Base-by-base conservation (phyloP, 352 stramenopile species). In the Globisporangium paroecandrum region DNA sequence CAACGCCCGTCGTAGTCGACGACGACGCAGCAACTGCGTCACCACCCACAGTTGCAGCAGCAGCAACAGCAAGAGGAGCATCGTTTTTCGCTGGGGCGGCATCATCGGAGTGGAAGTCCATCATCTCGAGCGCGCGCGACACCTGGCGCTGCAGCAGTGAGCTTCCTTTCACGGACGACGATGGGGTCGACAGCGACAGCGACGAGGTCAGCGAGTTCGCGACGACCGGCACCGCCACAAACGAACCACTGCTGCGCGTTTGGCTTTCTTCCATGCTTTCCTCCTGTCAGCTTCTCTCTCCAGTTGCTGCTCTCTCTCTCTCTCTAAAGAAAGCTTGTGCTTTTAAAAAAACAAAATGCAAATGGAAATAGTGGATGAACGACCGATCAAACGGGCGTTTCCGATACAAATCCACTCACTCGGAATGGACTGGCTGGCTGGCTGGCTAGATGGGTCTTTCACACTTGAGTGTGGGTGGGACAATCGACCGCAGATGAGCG, bases 61-160 rank as follows among this genome's bases (percentile, higher is more conserved):
- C 7, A 12, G 27, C 24, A 59, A 43, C 46, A 34, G 25, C 32
- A 51, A 24, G 3, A 13, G 27, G 24, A 59, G 51, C 38, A 56
- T 62, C 47, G 58, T 22, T 9, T 55, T 49, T 27, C 22, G 63
- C 59, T 25, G 69, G 36, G 36, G 36, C 4, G 41, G 41, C 43
- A 9, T 41, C 58, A 55, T 74, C 66, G n/a, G 85, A 74, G 58
- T 75, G 59, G 41, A 76, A 60, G 46, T 73, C 77, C 61, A 89
- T 82, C 46, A 77, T 68, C 58, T 86, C 78, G n/a, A 91, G 73
- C 25, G 79, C 74, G 63, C 71, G 77, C 22, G 83, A 70, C 27
- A 82, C 77, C 8, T 85, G 75, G 56, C 78, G 71, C 57, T 85
- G 82, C 29, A 91, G 69, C 38, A 87, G 38, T 12, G 51, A 60